These are phyloP conservation scores for Sclerotinia trifoliorum DNA, from an alignment of 2,329 filamentous ascomycete species.

Conservation along the genomic window DNA sequence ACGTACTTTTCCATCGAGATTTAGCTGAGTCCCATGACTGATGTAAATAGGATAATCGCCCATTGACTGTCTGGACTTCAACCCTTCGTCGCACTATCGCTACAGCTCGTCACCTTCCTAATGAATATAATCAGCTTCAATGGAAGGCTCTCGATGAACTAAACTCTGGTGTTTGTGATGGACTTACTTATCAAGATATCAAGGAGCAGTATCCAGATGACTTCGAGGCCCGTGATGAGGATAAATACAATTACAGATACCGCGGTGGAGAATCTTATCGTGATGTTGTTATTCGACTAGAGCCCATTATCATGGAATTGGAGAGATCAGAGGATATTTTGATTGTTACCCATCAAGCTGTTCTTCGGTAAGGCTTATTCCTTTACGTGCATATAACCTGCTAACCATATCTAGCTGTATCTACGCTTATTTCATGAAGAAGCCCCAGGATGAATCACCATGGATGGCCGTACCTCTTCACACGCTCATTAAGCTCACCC, in stretches of 20 bases:
- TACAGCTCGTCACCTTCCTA: slow-evolving; percentile 78
- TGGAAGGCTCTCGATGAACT: slow-evolving; percentile 99
- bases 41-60: slow-evolving; percentile 49
- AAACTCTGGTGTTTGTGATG: slow-evolving; percentile 93
- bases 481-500: slow-evolving; percentile 93
- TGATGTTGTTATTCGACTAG: slow-evolving; percentile 94
- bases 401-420: slow-evolving; percentile 61
- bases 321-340: slow-evolving; percentile 95
- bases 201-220: slow-evolving; percentile 89
- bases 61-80: slow-evolving; percentile 72
- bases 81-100: slow-evolving; percentile 84
- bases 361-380: slow-evolving; percentile 54
- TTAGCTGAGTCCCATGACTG: slow-evolving; percentile 20
- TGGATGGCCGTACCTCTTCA: slow-evolving; percentile 99
- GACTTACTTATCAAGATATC: slow-evolving; percentile 85
- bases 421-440: slow-evolving; percentile 98
- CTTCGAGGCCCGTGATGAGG: slow-evolving; percentile 91
- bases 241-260: slow-evolving; percentile 99
- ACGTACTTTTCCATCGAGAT: slow-evolving; percentile 42
- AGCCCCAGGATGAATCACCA: slow-evolving; percentile 84
- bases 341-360: slow-evolving; percentile 96
- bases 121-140: slow-evolving; percentile 87
- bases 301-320: slow-evolving; percentile 99
- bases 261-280: slow-evolving; percentile 93
- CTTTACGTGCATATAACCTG: neutral